Evolutionary conservation across 2,329 filamentous ascomycete genomes (phyloP).

Genomic region (Trichoderma sp.): DNA sequence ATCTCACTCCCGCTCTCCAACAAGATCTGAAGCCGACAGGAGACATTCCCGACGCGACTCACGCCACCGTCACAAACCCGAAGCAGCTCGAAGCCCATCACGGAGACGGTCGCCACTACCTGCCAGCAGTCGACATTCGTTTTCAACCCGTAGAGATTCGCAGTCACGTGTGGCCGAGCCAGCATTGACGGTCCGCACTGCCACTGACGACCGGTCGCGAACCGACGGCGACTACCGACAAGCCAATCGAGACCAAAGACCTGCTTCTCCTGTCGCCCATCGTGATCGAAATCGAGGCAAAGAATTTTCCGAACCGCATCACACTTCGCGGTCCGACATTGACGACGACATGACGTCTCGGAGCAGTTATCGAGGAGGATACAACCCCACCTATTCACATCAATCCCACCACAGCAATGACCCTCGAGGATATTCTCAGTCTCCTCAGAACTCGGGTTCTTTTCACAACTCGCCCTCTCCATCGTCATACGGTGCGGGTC

Average conservation of each 20-base stretch:
- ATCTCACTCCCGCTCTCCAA: slow-evolving; percentile 29
- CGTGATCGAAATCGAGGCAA: slow-evolving; percentile 32
- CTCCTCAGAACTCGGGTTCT: slow-evolving; percentile 43
- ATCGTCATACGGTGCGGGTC: slow-evolving; percentile 41
- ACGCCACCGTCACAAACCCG: slow-evolving; percentile 22
- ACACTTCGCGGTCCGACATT: slow-evolving; percentile 48
- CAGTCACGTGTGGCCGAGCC: slow-evolving; percentile 27
- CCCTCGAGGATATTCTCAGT: slow-evolving; percentile 38
- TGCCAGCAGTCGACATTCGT: slow-evolving; percentile 8
- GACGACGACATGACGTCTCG: slow-evolving; percentile 51
- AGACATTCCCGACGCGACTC: slow-evolving; percentile 28
- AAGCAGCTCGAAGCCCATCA: slow-evolving; percentile 16
- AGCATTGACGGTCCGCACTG: slow-evolving; percentile 21
- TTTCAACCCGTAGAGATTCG: slow-evolving; percentile 18
- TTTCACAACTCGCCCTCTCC: slow-evolving; percentile 46
- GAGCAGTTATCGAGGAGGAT: slow-evolving; percentile 42
- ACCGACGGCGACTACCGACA: slow-evolving; percentile 26
- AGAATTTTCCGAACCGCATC: slow-evolving; percentile 30
- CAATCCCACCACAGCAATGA: slow-evolving; percentile 40
- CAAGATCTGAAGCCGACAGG: slow-evolving; percentile 27
- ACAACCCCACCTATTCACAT: slow-evolving; percentile 38
- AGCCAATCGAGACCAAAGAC: slow-evolving; percentile 25
- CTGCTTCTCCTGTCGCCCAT: slow-evolving; percentile 30
- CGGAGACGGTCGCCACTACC: slow-evolving; percentile 20
- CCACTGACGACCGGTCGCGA: slow-evolving; percentile 20